Conservation (phyloP, 1,284 basidiomycete genomes). For the Fomitopsis betulina region DNA sequence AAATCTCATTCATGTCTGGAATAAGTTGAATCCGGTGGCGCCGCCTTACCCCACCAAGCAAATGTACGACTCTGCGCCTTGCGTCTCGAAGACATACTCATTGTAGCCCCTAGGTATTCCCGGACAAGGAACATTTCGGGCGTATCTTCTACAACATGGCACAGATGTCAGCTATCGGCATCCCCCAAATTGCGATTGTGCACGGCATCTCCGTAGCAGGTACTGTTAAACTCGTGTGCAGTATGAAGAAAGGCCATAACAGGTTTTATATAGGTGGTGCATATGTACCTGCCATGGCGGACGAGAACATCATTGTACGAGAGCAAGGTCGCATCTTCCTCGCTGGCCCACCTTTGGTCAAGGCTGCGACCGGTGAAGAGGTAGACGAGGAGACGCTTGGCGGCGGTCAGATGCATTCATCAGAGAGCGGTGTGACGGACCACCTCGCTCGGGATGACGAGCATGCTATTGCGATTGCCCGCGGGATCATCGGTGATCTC, state of each 20-base stretch:
- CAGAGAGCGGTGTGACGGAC: constrained; percentile 91
- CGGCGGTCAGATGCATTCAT: constrained; percentile 92
- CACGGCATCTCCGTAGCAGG: constrained; percentile 93
- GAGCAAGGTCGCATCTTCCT: constrained; percentile 94
- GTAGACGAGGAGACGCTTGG: constrained; percentile 92
- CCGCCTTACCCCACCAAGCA: constrained; percentile 89
- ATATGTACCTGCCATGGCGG: constrained; percentile 96
- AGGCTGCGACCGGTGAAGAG: constrained; percentile 91
- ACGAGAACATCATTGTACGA: constrained; percentile 92
- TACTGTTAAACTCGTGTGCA: constrained; percentile 17
- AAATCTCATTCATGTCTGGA: neutral
- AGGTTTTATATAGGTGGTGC: constrained; percentile 57
- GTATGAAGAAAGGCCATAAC: constrained; percentile 20
- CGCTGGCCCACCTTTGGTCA: constrained; percentile 94
- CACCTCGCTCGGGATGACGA: constrained; percentile 87
- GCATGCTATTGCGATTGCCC: constrained; percentile 82
- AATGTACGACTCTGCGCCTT: constrained; percentile 47
- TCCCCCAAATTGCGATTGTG: constrained; percentile 90
- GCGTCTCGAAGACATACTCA: constrained; percentile 4
- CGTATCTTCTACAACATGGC: constrained; percentile 98
- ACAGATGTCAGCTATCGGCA: constrained; percentile 85
- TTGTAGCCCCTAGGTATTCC: constrained; percentile 54
- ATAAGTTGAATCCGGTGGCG: constrained; percentile 89
- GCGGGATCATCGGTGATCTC: constrained; percentile 79
- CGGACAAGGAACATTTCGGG: constrained; percentile 91